Base-by-base conservation (phyloP, 2,329 filamentous ascomycete genomes). In the Microcyclospora tardicrescens region DNA sequence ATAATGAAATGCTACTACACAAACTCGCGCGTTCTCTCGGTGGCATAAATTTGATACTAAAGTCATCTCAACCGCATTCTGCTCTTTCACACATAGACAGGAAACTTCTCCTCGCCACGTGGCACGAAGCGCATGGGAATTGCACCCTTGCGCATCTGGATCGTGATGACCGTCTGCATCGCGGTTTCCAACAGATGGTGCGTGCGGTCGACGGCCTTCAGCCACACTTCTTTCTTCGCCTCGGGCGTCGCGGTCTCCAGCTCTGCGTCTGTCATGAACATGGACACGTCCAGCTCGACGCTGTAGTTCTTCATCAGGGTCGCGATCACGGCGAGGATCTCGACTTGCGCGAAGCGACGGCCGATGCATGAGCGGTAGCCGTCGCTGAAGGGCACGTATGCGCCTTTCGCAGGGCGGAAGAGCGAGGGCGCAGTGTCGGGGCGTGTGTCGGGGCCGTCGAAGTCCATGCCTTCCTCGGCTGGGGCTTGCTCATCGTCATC, bases 61-160 rank as follows among this genome's bases (percentile, higher is more conserved):
- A 24, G 8, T 24, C 19, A 24, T 24, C 8, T 8, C 4, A 24
- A 24, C 8, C 19, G 19, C 19, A 4, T 8, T 24, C 8, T 32
- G 10, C 30, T 5, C 4, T 10, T 10, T 32, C n/a, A 15, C 10
- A 32, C 15, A 6, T 32, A 32, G 15, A 13, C 15, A 10, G 15
- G 19, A 32, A 87, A 86, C 51, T 71, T 71, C 67, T 87, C 84
- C 46, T 72, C 61, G 0, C 82, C 82, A 48, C 79, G 74, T 62
- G 64, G 75, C 9, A 84, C 78, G 46, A 89, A 60, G 45, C 81
- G 63, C 31, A 89, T 63, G 0, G 79, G 78, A 28, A 89, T 74
- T 39, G 71, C 64, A 5, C 64, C 63, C n/a, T 63, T 68, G 24
- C 76, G 68, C 58, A 89, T 65, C 62, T 84, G 82, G 48, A 89